phyloP scores from a whole-genome alignment of 352 stramenopile genomes.

The Globisporangium radiosum region DNA sequence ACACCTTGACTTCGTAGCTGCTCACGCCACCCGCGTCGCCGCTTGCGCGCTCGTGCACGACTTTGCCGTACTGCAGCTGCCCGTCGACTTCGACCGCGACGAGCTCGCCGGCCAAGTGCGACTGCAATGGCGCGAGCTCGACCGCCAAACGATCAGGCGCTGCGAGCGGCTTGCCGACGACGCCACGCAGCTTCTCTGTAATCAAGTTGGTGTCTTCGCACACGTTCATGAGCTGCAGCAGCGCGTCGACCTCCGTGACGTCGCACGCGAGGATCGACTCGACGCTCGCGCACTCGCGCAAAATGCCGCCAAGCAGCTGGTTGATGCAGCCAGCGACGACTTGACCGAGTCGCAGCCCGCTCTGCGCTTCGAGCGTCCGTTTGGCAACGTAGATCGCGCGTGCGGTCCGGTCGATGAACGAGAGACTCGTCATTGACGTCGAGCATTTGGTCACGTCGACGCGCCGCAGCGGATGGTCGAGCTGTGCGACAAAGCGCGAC shows the following conservation, averaged over 20 bases:
- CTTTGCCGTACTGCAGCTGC: constrained; percentile 53
- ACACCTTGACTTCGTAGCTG: constrained; percentile 58
- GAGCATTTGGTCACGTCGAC: constrained; percentile 62
- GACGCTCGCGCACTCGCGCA: constrained; percentile 56
- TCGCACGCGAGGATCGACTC: constrained; percentile 64
- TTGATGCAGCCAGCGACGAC: constrained; percentile 66
- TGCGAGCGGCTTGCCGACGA: constrained; percentile 42
- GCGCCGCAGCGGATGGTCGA: constrained; percentile 35
- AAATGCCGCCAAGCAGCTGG: constrained; percentile 47
- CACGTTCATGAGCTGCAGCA: constrained; percentile 55
- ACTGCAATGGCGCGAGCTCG: constrained; percentile 55
- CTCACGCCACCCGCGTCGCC: constrained; percentile 17
- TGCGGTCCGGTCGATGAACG: constrained; percentile 38
- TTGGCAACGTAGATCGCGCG: constrained; percentile 50
- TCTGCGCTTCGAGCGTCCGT: constrained; percentile 22
- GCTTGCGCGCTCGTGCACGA: constrained; percentile 31
- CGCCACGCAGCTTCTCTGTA: constrained; percentile 58
- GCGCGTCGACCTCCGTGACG: constrained; percentile 32
- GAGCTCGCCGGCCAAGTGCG: constrained; percentile 63
- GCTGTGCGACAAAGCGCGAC: constrained; percentile 58
- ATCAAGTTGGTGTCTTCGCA: constrained; percentile 59
- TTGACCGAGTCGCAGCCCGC: constrained; percentile 39
- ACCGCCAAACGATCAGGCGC: constrained; percentile 37
- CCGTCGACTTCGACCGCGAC: constrained; percentile 49
- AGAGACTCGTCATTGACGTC: constrained; percentile 37